Percentiles rank a stretch among this genome's conserved stretches.
Evolutionary conservation across 176 grass and related monocot species (phyloP).

Genomic region (Oryza nivara): DNA sequence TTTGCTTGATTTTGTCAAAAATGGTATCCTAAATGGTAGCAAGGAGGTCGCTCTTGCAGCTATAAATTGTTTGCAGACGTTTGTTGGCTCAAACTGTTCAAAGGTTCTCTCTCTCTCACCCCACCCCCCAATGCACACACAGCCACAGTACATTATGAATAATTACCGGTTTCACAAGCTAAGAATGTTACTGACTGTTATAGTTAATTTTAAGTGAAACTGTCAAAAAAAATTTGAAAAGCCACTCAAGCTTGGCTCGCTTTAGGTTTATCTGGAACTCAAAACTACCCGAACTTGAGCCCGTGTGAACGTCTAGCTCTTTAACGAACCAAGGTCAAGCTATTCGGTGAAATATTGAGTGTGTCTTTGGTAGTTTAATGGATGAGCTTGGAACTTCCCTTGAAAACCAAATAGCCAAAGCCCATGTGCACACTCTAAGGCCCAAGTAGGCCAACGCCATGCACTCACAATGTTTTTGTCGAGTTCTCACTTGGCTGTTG

Average conservation of each 20-base stretch:
- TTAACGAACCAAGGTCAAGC: not conserved
- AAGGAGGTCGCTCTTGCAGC: constrained; percentile 99
- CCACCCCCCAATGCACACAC: not conserved
- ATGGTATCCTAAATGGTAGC: constrained; percentile 88
- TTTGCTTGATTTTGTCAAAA: constrained; percentile 87
- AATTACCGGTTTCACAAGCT: constrained; percentile 5
- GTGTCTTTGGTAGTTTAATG: not conserved
- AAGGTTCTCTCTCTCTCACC: constrained; percentile 59
- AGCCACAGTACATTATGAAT: not conserved
- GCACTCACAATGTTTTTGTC: not conserved
- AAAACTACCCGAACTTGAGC: not conserved
- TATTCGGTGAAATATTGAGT: not conserved
- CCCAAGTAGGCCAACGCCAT: not conserved
- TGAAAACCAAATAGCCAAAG: not conserved
- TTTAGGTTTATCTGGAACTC: not conserved
- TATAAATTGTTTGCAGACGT: constrained; percentile 90
- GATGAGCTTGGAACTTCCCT: not conserved
- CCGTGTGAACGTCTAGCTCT: not conserved
- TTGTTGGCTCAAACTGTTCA: constrained; percentile 83
- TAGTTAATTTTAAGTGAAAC: constrained; percentile 3
- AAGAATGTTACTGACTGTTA: not conserved
- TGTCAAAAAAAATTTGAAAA: not conserved
- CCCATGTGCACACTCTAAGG: too few species aligned
- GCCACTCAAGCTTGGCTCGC: not conserved
- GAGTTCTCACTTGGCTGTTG: too few species aligned